Base-by-base conservation (phyloP, 805 yeast species). In the Zygotorulaspora sp. region DNA sequence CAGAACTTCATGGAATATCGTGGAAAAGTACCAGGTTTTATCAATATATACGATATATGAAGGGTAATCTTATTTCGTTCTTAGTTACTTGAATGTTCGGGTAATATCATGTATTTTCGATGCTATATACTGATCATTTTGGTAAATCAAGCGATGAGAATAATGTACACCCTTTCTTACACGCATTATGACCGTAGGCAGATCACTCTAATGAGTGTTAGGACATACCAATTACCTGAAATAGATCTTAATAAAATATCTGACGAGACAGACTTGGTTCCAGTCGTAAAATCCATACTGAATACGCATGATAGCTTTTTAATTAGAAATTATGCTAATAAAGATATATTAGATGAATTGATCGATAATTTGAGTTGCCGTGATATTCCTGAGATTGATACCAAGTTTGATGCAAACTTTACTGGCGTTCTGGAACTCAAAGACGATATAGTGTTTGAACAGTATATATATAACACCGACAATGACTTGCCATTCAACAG, bases 271-370 rank as follows among this genome's bases (percentile, higher is more conserved):
- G 51, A 52, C 5, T 40, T 59, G 18, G 24, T 51, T 9, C 55
- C 57, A 3, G 40, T 49, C 8, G 47, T 59, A 11, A 49, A 45
- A 34, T 30, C 40, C 5, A 47, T 57, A 14, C 32, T 59, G 19
- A 22, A 43, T 19, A 30, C 40, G 19, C 31, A 48, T 32, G 61
- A 59, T 39, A 52, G 56, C 5, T 56, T 60, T 32, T 36, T 58
- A 13, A 37, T 60, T 45, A 49, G 53, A 32, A 58, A 60, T 40
- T 58, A 52, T 36, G 63, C 65, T 6, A 51, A 57, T 31, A 43
- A 45, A 32, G 44, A 38, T 3, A 36, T 36, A 2, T 23, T 58
- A 13, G 50, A 47, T 32, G 42, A 28, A 2, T 36, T 57, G 30
- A 3, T 45, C 9, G 35, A 32, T 2, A 26, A 23, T 3, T 29